phyloP scores from a whole-genome alignment of 164 flowering plant genomes.

The Brasenia schreberi region DNA sequence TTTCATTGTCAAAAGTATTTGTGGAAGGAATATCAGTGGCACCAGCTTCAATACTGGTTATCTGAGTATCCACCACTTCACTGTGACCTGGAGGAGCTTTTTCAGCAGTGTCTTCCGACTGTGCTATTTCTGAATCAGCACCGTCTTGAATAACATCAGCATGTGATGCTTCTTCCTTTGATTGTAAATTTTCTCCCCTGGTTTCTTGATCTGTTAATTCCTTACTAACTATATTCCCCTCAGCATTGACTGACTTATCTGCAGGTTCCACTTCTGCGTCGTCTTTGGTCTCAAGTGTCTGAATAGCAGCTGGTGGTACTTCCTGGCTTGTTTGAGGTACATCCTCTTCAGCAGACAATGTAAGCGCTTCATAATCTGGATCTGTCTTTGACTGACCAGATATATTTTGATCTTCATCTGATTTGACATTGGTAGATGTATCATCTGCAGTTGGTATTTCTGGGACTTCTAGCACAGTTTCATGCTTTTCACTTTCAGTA shows the following conservation, averaged over 20 bases:
- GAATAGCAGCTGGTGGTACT: slow-evolving; percentile 18
- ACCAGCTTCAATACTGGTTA: slow-evolving; percentile 3
- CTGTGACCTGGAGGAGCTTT: slow-evolving; percentile 11
- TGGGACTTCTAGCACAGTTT: slow-evolving; percentile 11
- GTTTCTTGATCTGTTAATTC: background rate
- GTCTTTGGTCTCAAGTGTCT: slow-evolving; percentile 15
- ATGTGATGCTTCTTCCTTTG: slow-evolving; percentile 14
- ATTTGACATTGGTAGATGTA: slow-evolving; percentile 5
- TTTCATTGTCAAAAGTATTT: slow-evolving; percentile 14
- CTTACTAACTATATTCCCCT: background rate
- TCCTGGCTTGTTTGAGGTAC: slow-evolving; percentile 13
- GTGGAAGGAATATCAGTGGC: slow-evolving; percentile 16
- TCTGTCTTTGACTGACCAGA: slow-evolving; percentile 6
- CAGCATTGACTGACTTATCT: slow-evolving; percentile 9
- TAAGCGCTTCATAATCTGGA: background rate
- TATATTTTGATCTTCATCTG: slow-evolving; percentile 9
- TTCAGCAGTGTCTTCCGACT: slow-evolving; percentile 19
- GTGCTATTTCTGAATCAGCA: slow-evolving; percentile 14
- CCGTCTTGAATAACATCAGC: slow-evolving; percentile 16
- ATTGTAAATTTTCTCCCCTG: background rate
- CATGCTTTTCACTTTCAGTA: slow-evolving; percentile 14
- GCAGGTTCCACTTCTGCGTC: slow-evolving; percentile 11
- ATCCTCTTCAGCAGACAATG: slow-evolving; percentile 10
- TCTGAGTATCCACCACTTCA: slow-evolving; percentile 10
- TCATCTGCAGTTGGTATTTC: slow-evolving; percentile 12